Conservation (phyloP, 78 protist genomes). For the Dictyostelium capitatum region DNA sequence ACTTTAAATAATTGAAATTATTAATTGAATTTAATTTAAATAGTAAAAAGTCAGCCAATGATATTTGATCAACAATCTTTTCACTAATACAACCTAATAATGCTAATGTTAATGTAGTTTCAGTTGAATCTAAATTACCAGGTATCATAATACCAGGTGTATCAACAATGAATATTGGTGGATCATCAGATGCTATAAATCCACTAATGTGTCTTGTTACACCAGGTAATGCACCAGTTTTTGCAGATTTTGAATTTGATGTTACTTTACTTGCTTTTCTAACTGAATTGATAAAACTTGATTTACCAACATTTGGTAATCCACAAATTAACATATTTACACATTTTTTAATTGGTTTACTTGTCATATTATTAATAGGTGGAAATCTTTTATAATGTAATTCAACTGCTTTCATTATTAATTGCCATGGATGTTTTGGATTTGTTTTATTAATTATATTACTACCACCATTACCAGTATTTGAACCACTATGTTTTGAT, state of each 20-base stretch:
- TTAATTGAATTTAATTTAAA: constrained; percentile 43
- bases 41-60: constrained; percentile 45
- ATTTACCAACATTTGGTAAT: constrained; percentile 81
- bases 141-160: constrained; percentile 86
- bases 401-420: constrained; percentile 37
- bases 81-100: constrained; percentile 43
- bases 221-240: constrained; percentile 78
- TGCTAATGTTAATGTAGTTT: constrained; percentile 40
- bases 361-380: neutral
- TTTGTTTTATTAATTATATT: constrained; percentile 1
- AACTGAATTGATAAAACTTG: constrained; percentile 53
- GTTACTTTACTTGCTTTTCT: constrained; percentile 32
- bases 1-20: constrained; percentile 16
- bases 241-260: constrained; percentile 35
- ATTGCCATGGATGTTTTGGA: constrained; percentile 56
- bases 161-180: constrained; percentile 75
- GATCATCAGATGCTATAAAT: constrained; percentile 59
- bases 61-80: neutral
- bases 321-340: constrained; percentile 63
- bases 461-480: neutral
- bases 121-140: constrained; percentile 25
- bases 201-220: constrained; percentile 72
- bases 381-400: constrained; percentile 16
- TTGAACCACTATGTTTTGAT: neutral
- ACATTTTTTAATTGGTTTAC: neutral